Base-by-base conservation (phyloP, 768 basidiomycete species). In the Macrocybe gigantea region DNA sequence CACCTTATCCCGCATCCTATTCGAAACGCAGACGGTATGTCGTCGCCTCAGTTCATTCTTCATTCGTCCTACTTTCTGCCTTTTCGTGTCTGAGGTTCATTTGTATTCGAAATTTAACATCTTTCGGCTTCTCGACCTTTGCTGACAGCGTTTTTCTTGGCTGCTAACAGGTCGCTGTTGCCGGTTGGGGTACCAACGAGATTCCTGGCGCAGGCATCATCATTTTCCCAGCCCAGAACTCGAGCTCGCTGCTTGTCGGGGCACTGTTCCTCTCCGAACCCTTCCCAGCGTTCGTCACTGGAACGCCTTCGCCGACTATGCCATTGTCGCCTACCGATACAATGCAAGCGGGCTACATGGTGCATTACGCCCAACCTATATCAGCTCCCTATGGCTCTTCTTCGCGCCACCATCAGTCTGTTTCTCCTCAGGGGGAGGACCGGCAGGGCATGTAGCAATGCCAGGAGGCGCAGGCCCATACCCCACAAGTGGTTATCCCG, bases 1-100 rank as follows among this genome's bases (percentile, higher is more conserved):
- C 47, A 70, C 73, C 41, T 64, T 85, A 51, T 77, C 80, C 33
- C 66, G 70, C 29, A 62, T 75, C 38, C 63, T 84, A 12, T 71
- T 71, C 48, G 75, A 80, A 49, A 69, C 69, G 49, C 72, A 78
- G 48, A 73, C 74, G 47, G 82, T 81, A 53, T 62, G 77, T 67
- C 30, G 35, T 41, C 11, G 40, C 43, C 33, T 43, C 35, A 44
- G 29, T 34, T 10, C 15, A 29, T 45, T 7, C 41, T 13, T 41
- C 30, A 38, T 46, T 54, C 39, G 15, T 41, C 44, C 40, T 44
- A 22, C 45, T 47, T 49, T 41, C 37, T 32, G 33, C 42, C 41
- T 1, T 32, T 11, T 45, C 8, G 37, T 30, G 35, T 35, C 22
- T 34, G 38, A 22, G 22, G 22, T 22, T 22, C 4, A 22, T 22